Evolutionary conservation across 1,284 basidiomycete genomes (phyloP), one percentile per base, ranked within the genome.

Genomic region (Rhodotorula glutinis): DNA sequence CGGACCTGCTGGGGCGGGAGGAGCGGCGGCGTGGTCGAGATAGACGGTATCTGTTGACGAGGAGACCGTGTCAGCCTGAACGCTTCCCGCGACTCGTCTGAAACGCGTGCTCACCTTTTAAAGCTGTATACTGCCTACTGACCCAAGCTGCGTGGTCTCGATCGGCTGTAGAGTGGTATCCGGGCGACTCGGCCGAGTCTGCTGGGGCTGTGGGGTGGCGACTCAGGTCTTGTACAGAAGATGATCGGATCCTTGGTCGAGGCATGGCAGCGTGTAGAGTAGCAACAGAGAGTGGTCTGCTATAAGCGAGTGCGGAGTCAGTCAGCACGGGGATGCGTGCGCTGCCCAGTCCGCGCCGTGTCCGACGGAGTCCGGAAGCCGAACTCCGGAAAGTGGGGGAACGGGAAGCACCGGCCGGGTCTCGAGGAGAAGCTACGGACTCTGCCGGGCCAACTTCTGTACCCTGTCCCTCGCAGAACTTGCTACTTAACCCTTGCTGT

Each of bases 1-100:
- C 21, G 76, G 63, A 1, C 74, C 71, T 5, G 68, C 57, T 0
- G 77, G 75, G 23, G 72, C 74, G 2, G 77, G 78, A 11, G 77
- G 77, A 1, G 77, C 72, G 1, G 76, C 77, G 1, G 78, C 75
- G 44, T 74, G 65, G 64, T 79, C 78, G 44, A 79, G 74, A 53
- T 77, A 78, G 64, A 52, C 40, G 40, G 62, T 52, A 21, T 67
- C 65, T 57, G 66, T 68, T n/a, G n/a, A 47, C 9, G n/a, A 52
- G 30, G 52, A 25, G 41, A 40, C 57, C 21, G 43, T 38, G 38
- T 4, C 53, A 19, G 43, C 33, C 43, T 5, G 19, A 4, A 4
- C 19, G 0, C 0, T 8, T 17, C 16, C 21, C 14, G 7, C 17
- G 25, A 7, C 17, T 4, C 38, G n/a, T 4, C 49, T 8, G n/a